Evolutionary conservation across 805 yeast species (phyloP).

Genomic region (Candida ponderosae): DNA sequence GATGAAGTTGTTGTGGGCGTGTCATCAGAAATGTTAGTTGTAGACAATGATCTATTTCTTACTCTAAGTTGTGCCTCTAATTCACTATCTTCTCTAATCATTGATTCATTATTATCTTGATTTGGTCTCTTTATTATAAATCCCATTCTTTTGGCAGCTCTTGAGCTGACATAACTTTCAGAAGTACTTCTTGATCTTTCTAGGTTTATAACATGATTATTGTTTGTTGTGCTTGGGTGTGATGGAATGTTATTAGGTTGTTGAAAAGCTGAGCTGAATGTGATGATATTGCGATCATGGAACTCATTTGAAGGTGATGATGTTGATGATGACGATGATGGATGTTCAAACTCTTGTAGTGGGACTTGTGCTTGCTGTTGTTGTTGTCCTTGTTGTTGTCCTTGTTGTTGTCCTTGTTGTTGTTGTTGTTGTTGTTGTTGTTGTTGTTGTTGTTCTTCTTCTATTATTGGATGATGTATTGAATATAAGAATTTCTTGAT

Average conservation of each 20-base stretch:
- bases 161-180: slow-evolving; percentile 41
- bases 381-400: slow-evolving; percentile 1
- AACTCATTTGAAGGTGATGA: slow-evolving; percentile 22
- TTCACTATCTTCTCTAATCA: slow-evolving; percentile 19
- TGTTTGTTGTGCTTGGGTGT: too few species aligned
- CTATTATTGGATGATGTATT: background rate
- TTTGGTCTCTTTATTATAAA: slow-evolving; percentile 41
- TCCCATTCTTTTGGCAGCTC: slow-evolving; percentile 73
- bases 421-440: background rate
- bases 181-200: slow-evolving; percentile 28
- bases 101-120: slow-evolving; percentile 14
- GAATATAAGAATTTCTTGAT: slow-evolving; percentile 28
- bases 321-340: slow-evolving; percentile 9
- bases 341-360: background rate
- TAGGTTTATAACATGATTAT: slow-evolving; percentile 1
- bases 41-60: slow-evolving; percentile 16
- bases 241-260: too few species aligned
- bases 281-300: slow-evolving; percentile 18
- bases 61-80: slow-evolving; percentile 9
- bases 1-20: background rate
- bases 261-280: too few species aligned
- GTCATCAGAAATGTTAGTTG: slow-evolving; percentile 1
- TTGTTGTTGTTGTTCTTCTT: slow-evolving; percentile 1
- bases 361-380: background rate
- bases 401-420: background rate